Base-by-base conservation (phyloP, 1,139 yeast genomes). In the Citeromyces hawaiiensis region DNA sequence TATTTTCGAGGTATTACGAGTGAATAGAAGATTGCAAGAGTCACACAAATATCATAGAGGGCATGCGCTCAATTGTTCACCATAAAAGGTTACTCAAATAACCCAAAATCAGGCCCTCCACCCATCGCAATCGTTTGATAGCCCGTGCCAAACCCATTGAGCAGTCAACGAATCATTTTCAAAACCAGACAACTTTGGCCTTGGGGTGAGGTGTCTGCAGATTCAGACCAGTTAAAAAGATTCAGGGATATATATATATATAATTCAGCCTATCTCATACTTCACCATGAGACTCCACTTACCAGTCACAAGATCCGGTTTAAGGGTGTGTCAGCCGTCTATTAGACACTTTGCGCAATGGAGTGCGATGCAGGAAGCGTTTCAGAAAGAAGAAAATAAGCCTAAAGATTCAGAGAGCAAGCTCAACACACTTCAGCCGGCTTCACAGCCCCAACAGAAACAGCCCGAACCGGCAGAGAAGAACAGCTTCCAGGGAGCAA, bases 331-430 rank as follows among this genome's bases (percentile, higher is more conserved):
- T 14, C 36, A 14, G 16, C 36, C 36, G 4, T 13, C 15, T 10
- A 14, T 17, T 5, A 18, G 36, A 18, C 19, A 14, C 7, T 37
- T 13, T 16, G 36, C 52, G 2, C 55, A 52, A 37, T 51, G 49
- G 45, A 43, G 43, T 34, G 49, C 45, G 4, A 53, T 52, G 56
- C 51, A 48, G 36, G 57, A 53, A 37, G 56, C 54, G 13, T 30
- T 30, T 30, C 34, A 30, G 11, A 13, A 30, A 13, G 34, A 30
- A 10, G 34, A 30, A 5, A 30, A 9, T 9, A 30, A 30, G 7
- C 10, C 34, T 4, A 30, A 47, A 39, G 40, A 21, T 3, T 38
- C 23, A 27, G 23, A 36, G 31, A 19, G 17, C 8, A 17, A 36
- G 13, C 34, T 33, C n/a, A 33, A 32, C 10, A 17, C 42, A 23